Evolutionary conservation across 306 rosid genomes (phyloP).

Genomic region (Cucumis cinereus): DNA sequence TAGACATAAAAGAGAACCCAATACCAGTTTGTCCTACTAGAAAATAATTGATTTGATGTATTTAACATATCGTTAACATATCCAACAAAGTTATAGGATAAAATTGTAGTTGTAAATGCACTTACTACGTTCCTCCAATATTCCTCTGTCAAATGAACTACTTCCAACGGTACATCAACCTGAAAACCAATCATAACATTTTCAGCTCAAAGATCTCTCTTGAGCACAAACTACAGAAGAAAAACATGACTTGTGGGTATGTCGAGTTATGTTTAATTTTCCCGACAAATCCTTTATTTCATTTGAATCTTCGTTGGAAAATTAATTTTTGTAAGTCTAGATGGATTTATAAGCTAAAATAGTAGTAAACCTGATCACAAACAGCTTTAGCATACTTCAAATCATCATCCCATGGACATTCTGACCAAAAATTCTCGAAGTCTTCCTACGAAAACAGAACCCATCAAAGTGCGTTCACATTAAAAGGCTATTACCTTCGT

Average conservation of each 20-base stretch:
- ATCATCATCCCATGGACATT: constrained; percentile 97
- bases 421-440: constrained; percentile 88
- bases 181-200: constrained; percentile 17
- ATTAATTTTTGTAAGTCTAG: neutral
- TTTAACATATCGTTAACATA: neutral
- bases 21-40: neutral
- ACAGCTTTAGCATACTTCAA: constrained; percentile 73
- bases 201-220: constrained; percentile 3
- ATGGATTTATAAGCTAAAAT: neutral
- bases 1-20: neutral
- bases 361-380: constrained; percentile 52
- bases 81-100: neutral
- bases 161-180: constrained; percentile 75
- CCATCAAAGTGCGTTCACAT: neutral
- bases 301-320: neutral
- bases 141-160: constrained; percentile 88
- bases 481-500: neutral
- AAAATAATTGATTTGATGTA: neutral
- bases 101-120: neutral
- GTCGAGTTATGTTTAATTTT: neutral
- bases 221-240: neutral
- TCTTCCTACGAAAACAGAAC: constrained; percentile 56
- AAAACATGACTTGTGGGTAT: neutral
- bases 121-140: constrained; percentile 91
- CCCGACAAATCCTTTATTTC: neutral